These are phyloP conservation scores for Magnaporthiopsis poae DNA, from an alignment of 2,329 filamentous ascomycete genomes.

Conservation along the genomic window DNA sequence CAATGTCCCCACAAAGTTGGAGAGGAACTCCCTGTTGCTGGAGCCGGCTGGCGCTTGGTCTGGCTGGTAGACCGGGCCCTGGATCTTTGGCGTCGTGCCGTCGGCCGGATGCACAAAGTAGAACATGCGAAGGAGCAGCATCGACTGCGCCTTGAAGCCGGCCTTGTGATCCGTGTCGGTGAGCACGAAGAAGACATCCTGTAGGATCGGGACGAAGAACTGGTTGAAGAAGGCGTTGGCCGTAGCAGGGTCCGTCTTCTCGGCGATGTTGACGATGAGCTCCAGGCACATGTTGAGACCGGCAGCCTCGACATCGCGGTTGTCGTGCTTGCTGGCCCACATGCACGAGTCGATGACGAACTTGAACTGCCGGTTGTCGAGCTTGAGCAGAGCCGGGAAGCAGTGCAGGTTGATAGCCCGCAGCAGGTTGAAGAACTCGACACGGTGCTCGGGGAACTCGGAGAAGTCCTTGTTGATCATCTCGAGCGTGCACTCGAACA, in stretches of 20 bases:
- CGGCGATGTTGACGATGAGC: constrained; percentile 93
- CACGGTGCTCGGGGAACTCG: constrained; percentile 93
- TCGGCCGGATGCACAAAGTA: constrained; percentile 76
- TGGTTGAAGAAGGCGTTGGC: constrained; percentile 95
- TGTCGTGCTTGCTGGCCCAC: constrained; percentile 99
- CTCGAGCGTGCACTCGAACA: constrained; percentile 94
- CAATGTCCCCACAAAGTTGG: constrained; percentile 74
- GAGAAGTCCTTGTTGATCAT: constrained; percentile 99
- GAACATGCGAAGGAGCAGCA: constrained; percentile 89
- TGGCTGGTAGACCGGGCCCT: constrained; percentile 77
- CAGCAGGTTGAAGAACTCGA: constrained; percentile 98
- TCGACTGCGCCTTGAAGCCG: constrained; percentile 94
- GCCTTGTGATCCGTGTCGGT: constrained; percentile 98
- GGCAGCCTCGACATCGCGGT: constrained; percentile 91
- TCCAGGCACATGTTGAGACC: constrained; percentile 97
- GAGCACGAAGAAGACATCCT: constrained; percentile 96
- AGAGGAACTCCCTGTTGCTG: constrained; percentile 81
- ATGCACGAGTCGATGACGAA: constrained; percentile 98
- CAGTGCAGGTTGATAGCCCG: constrained; percentile 94
- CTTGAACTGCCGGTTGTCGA: constrained; percentile 95
- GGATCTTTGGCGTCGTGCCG: constrained; percentile 67
- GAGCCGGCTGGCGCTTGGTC: constrained; percentile 78
- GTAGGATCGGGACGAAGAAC: constrained; percentile 89
- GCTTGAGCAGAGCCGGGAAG: constrained; percentile 85
- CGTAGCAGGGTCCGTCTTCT: constrained; percentile 74